Conservation (phyloP, 306 rosid species). For the Ormosia emarginata region DNA sequence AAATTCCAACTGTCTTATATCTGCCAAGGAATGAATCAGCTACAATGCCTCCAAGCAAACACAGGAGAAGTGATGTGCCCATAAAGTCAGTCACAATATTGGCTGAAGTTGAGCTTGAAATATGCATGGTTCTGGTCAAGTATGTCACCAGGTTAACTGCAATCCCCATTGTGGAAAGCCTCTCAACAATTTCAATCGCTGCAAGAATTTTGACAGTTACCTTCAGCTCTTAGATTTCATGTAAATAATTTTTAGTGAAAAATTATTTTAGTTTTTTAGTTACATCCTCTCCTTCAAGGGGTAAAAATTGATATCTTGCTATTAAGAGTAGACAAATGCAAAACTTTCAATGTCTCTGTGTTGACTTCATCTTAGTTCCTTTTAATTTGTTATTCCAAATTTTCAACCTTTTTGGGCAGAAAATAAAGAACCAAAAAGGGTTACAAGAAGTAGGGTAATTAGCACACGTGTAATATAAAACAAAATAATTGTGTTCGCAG, state of each 20-base stretch:
- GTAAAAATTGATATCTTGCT: too few relatives aligned
- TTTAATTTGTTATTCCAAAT: background rate
- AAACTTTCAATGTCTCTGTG: too few relatives aligned
- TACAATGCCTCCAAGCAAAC: conserved; percentile 86
- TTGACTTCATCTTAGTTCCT: background rate
- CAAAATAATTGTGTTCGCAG: background rate
- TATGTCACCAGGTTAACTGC: conserved; percentile 85
- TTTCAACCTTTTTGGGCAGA: background rate
- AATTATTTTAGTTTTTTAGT: background rate
- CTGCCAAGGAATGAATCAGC: conserved; percentile 94
- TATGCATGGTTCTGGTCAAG: conserved; percentile 72
- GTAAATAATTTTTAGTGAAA: background rate
- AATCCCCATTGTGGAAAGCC: conserved; percentile 94
- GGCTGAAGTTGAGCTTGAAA: conserved; percentile 88
- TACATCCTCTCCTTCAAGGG: background rate
- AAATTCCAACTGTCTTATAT: conserved; percentile 70
- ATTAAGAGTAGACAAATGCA: too few relatives aligned
- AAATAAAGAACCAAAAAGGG: background rate
- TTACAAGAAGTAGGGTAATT: background rate
- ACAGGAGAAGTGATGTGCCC: conserved; percentile 81
- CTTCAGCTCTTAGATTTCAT: background rate
- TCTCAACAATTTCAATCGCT: too few relatives aligned
- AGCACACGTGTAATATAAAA: background rate
- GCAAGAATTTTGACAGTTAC: too few relatives aligned
- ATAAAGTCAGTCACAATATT: conserved; percentile 82